Percentiles rank a stretch among this genome's conserved stretches.
These are phyloP conservation scores for Aspergillus sp. DNA, from an alignment of 2,329 filamentous ascomycete species.

Conservation along the genomic window DNA sequence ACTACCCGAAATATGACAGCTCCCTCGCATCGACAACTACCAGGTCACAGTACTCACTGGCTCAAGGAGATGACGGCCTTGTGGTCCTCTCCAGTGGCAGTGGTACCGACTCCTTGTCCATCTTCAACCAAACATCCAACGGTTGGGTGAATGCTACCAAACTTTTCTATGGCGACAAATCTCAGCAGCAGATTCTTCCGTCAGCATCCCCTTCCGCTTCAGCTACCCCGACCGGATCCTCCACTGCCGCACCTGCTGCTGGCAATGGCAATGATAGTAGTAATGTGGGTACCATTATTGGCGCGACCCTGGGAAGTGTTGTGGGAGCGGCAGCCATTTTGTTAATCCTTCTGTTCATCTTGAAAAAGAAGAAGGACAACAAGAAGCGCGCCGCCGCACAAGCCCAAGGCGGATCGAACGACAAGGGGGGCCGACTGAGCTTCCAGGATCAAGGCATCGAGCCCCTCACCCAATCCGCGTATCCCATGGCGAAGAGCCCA, in stretches of 20 bases:
- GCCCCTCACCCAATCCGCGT: constrained; percentile 36
- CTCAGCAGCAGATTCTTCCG: constrained; percentile 32
- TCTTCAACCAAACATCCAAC: constrained; percentile 75
- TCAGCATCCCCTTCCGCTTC: constrained; percentile 27
- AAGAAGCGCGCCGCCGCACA: constrained; percentile 44
- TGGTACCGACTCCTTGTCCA: constrained; percentile 60
- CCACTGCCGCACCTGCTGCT: constrained; percentile 27
- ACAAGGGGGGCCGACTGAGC: constrained; percentile 51
- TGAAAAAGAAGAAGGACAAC: constrained; percentile 55
- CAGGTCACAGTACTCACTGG: constrained; percentile 67
- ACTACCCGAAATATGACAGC: constrained; percentile 76
- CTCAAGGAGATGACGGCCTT: constrained; percentile 59
- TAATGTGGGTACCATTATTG: constrained; percentile 59
- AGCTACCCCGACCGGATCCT: constrained; percentile 19
- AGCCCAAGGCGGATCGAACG: constrained; percentile 43
- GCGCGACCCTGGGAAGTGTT: constrained; percentile 77
- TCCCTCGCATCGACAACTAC: constrained; percentile 63
- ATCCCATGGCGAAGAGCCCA: constrained; percentile 42
- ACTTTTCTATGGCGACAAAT: constrained; percentile 51
- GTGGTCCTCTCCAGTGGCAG: constrained; percentile 77
- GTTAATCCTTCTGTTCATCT: constrained; percentile 65
- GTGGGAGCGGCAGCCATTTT: constrained; percentile 67
- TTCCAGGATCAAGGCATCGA: constrained; percentile 43
- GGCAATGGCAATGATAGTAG: constrained; percentile 24
- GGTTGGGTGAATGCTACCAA: constrained; percentile 69